Base-by-base conservation (phyloP, 2,329 filamentous ascomycete genomes). In the Aspergillus ruber region DNA sequence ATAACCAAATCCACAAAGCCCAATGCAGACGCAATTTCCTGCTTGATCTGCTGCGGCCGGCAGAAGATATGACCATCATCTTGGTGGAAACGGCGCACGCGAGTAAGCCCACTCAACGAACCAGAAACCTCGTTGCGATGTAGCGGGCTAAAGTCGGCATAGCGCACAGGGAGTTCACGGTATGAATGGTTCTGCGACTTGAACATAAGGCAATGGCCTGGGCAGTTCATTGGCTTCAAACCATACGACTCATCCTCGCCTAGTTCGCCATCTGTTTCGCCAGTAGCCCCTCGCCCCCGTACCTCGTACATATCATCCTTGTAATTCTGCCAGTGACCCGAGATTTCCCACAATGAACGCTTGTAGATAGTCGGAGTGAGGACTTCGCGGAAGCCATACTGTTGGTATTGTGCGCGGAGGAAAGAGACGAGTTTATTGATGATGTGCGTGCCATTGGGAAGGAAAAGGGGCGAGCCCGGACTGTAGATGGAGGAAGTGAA, bases 41-140 rank as follows among this genome's bases (percentile, higher is more conserved):
- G 73, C 55, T 82, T 75, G 49, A 91, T 87, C 66, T 93, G 88
- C 42, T 77, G 75, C 5, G 85, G 86, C 1, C 86, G 81, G 65
- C 89, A 94, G 67, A 95, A 95, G 52, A 95, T 93, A 67, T 95
- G 89, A 5, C 86, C 87, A 63, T 95, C 89, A 64, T 95, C 90
- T 64, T 95, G 90, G 67, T 93, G 88, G 67, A 95, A 95, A 17
- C 89, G 80, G 29, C 89, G 81, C 43, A 95, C 88, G 49, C 90
- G 82, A 3, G 89, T 95, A 49, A 95, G 73, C 12, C 89, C 90
- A 43, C 83, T 88, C 43, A 95, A 70, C 0, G 89, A 83, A 1
- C 90, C 89, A 0, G 87, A 90, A 6, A 88, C 77, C 67, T 95
- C 89, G 63, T 95, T 94, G 42, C 90, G 79, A 65, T 93, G 88